phyloP scores from a whole-genome alignment of 2,329 filamentous ascomycete species.

The Nemania diffusa region DNA sequence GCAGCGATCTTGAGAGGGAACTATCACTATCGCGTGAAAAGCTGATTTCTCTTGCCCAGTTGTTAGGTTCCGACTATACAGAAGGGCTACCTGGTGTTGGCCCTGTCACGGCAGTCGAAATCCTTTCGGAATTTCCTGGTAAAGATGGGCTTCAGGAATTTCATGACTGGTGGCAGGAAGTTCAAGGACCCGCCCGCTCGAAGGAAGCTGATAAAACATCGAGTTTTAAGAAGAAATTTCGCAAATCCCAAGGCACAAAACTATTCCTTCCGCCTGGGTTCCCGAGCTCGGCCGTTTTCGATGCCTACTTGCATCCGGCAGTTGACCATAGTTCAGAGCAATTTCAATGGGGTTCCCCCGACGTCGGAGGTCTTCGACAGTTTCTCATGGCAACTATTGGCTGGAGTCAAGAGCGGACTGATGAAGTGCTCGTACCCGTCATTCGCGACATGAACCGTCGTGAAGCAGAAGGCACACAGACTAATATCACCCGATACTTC shows the following conservation, averaged over 20 bases:
- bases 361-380: conserved; percentile 82
- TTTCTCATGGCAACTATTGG: conserved; percentile 94
- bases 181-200: conserved; percentile 74
- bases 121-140: conserved; percentile 86
- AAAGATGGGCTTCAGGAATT: conserved; percentile 75
- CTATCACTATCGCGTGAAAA: conserved; percentile 87
- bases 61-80: conserved; percentile 94
- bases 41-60: conserved; percentile 88
- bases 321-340: conserved; percentile 81
- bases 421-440: conserved; percentile 95
- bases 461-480: conserved; percentile 89
- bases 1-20: conserved; percentile 85
- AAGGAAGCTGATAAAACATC: conserved; percentile 69
- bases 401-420: conserved; percentile 90
- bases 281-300: conserved; percentile 79
- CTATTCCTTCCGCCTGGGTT: conserved; percentile 86
- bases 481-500: conserved; percentile 95
- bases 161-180: conserved; percentile 84
- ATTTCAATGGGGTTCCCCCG: conserved; percentile 96
- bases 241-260: conserved; percentile 80
- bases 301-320: conserved; percentile 86
- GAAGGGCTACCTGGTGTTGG: conserved; percentile 91
- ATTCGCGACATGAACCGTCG: conserved; percentile 94
- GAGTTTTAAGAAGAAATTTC: conserved; percentile 86
- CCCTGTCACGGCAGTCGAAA: conserved; percentile 93